These are phyloP conservation scores for Xylaria polymorpha DNA, from an alignment of 2,329 filamentous ascomycete species.

Conservation along the genomic window DNA sequence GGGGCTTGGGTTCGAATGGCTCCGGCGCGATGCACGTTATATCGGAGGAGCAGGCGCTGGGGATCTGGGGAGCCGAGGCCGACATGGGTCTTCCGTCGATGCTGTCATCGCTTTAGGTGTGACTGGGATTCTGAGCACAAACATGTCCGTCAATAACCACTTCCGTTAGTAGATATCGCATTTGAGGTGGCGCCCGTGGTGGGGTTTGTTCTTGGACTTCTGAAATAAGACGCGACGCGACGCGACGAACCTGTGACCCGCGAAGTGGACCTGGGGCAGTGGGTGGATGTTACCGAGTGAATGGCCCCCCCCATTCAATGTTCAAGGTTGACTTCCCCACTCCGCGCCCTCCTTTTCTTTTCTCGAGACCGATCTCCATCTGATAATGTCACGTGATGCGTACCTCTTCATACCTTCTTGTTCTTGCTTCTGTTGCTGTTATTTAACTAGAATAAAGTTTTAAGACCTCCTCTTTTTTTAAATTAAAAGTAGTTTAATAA, in stretches of 20 bases:
- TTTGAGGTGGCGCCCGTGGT: background rate
- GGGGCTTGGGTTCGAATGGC: constrained; percentile 52
- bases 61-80: constrained; percentile 36
- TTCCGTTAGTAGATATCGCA: background rate
- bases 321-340: background rate
- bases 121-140: background rate
- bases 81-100: constrained; percentile 43
- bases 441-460: too few species aligned
- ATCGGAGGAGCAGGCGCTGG: constrained; percentile 37
- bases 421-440: background rate
- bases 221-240: too few species aligned
- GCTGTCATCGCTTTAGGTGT: constrained; percentile 38
- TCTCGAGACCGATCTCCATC: background rate
- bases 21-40: constrained; percentile 48
- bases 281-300: too few species aligned
- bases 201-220: too few species aligned
- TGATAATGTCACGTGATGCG: background rate
- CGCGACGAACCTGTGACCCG: too few species aligned
- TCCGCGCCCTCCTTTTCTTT: too few species aligned
- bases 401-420: background rate
- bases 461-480: too few species aligned
- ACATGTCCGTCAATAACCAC: background rate
- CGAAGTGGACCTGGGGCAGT: too few species aligned
- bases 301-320: too few species aligned
- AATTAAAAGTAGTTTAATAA: background rate